phyloP scores from a whole-genome alignment of 2,329 filamentous ascomycete genomes.

The Diaporthe ampelina region DNA sequence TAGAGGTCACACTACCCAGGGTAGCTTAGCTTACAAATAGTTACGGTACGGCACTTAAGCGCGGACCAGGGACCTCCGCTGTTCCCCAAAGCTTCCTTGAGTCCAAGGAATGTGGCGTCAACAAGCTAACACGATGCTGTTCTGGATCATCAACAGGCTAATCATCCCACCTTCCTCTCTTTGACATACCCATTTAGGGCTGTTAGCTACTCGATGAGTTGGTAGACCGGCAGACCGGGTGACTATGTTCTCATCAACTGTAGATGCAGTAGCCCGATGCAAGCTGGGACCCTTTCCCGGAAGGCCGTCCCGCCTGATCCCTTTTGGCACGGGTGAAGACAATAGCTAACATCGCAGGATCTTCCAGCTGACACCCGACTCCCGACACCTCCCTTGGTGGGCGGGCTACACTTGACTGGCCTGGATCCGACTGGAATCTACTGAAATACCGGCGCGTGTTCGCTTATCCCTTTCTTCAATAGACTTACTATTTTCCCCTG shows the following conservation, averaged over 20 bases:
- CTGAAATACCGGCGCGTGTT: slow-evolving; percentile 17
- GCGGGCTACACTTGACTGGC: neutral
- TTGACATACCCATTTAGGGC: neutral
- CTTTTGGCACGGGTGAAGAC: neutral
- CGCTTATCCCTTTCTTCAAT: slow-evolving; percentile 22
- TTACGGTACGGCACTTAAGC: slow-evolving; percentile 9
- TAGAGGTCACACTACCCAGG: neutral
- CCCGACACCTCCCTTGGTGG: slow-evolving; percentile 13
- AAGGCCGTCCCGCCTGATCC: slow-evolving; percentile 17
- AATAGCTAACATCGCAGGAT: neutral
- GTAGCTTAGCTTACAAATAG: neutral
- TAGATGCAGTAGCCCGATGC: neutral
- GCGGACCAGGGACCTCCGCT: slow-evolving; percentile 20
- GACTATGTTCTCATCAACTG: slow-evolving; percentile 5
- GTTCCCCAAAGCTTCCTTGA: slow-evolving; percentile 3
- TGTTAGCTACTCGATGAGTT: neutral
- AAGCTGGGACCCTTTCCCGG: slow-evolving; percentile 7
- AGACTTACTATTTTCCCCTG: neutral
- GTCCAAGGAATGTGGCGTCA: slow-evolving; percentile 29
- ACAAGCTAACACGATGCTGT: neutral
- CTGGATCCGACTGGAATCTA: slow-evolving; percentile 23
- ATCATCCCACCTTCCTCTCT: slow-evolving; percentile 11
- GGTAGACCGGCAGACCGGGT: neutral
- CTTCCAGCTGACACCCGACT: neutral
- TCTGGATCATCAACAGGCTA: slow-evolving; percentile 8